Evolutionary conservation across 176 grass and related monocot genomes (phyloP), one percentile per base, ranked within the genome.

Genomic region (Alloteropsis semialata): DNA sequence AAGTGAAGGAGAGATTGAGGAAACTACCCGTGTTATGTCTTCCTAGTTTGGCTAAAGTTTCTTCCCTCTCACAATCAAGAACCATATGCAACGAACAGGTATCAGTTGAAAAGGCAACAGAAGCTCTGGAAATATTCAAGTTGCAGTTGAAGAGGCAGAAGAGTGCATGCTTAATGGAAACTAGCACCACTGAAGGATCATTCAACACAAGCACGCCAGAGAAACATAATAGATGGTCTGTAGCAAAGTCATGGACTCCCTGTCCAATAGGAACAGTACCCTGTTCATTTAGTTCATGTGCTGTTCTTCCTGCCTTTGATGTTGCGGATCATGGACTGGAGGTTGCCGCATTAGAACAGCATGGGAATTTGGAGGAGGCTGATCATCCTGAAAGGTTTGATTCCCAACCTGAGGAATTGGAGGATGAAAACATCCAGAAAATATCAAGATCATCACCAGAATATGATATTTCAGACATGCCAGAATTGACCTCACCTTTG

Each of bases 231-330:
- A 61, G 72, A 73, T 98, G 96, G 93, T 90, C 72, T 69, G 13
- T 98, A 53, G 64, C 85, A 0, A 90, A 92, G 72, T 92, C 85
- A 14, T 98, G 96, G 91, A 93, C 72, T 28, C 84, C 89, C 34
- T 95, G 96, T 80, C 91, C 92, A 0, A 88, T 98, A 51, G 91
- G 92, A 34, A 95, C 91, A 85, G 19, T 95, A 79, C 89, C 96
- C 5, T 98, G 93, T 70, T 95, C 87, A 66, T 95, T 90, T 88
- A 98, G 92, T 90, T 98, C 91, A 68, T 92, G 80, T 88, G 75
- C 85, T 73, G 82, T 98, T 79, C 87, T 93, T 83, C 91, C 89
- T 48, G 55, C 62, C 61, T 88, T 92, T 46, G 88, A 92, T 85
- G 62, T 39, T 14, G 5, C 66, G 4, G 33, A 75, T 77, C 34